phyloP scores from a whole-genome alignment of 225 moss, liverwort and hornwort genomes.

The Marchantia polymorpha region DNA sequence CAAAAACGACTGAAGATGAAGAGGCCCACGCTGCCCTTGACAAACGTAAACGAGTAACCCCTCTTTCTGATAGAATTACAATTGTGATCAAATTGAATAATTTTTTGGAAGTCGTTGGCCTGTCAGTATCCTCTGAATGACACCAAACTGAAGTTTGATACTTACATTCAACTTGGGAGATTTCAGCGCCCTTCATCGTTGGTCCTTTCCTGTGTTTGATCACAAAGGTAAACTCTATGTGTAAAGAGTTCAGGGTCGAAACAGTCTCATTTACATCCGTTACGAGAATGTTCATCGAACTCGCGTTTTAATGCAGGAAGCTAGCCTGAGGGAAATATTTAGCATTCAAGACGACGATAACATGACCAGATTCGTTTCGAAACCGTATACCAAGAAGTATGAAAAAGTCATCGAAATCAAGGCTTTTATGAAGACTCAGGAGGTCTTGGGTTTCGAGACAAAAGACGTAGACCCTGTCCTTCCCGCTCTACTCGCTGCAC shows the following conservation, averaged over 20 bases:
- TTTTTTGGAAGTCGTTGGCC: neutral
- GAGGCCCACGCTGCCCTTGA: constrained; percentile 59
- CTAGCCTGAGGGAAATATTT: constrained; percentile 68
- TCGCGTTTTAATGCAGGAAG: constrained; percentile 42
- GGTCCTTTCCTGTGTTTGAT: too few species aligned
- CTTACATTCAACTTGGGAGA: too few species aligned
- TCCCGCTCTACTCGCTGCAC: constrained; percentile 54
- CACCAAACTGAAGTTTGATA: neutral
- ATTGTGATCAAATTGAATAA: neutral
- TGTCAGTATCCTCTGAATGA: neutral
- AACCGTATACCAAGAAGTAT: constrained; percentile 78
- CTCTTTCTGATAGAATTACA: neutral
- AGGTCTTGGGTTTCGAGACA: constrained; percentile 42
- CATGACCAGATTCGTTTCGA: constrained; percentile 56
- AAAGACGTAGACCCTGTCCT: constrained; percentile 64
- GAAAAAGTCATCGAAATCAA: constrained; percentile 79
- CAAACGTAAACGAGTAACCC: constrained; percentile 45
- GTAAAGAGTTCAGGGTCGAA: neutral
- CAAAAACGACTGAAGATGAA: constrained; percentile 45
- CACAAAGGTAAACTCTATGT: too few species aligned
- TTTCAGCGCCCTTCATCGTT: too few species aligned
- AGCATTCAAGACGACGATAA: constrained; percentile 58
- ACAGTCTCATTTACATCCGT: neutral
- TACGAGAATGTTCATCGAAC: neutral
- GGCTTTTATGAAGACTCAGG: constrained; percentile 65